Conservation (phyloP, 2,329 filamentous ascomycete species). For the Aspergillus sp. region DNA sequence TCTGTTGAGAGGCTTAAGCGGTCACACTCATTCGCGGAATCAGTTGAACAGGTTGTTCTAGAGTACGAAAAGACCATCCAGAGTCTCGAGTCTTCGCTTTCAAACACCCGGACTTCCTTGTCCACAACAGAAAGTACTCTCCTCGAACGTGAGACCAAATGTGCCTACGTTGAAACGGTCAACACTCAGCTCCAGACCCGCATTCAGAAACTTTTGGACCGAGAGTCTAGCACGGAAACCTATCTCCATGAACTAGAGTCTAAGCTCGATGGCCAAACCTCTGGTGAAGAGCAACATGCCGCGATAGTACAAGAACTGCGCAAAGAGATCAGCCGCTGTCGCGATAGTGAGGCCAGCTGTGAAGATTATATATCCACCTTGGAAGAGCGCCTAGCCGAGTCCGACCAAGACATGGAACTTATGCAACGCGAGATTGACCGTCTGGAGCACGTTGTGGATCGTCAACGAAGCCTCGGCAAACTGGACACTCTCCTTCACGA, state of each 20-base stretch:
- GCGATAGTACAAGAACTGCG: constrained; percentile 82
- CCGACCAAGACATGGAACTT: constrained; percentile 90
- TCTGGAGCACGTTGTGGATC: constrained; percentile 90
- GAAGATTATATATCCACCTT: constrained; percentile 98
- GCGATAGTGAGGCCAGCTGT: constrained; percentile 84
- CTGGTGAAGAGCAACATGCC: constrained; percentile 88
- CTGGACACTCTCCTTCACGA: constrained; percentile 90
- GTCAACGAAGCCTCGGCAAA: constrained; percentile 91
- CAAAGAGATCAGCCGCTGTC: constrained; percentile 82
- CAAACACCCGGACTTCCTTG: constrained; percentile 79
- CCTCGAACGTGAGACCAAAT: constrained; percentile 90
- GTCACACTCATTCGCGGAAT: constrained; percentile 93
- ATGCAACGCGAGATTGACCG: constrained; percentile 97
- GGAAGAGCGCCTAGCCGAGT: constrained; percentile 91
- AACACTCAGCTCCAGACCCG: constrained; percentile 85
- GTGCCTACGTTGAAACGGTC: constrained; percentile 88
- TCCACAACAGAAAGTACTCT: constrained; percentile 82
- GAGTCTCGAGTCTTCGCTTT: constrained; percentile 84
- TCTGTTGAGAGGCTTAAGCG: constrained; percentile 86
- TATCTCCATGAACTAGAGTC: constrained; percentile 90
- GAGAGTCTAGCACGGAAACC: constrained; percentile 85
- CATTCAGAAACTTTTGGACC: constrained; percentile 88
- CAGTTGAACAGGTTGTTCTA: constrained; percentile 91
- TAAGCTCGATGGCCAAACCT: constrained; percentile 85
- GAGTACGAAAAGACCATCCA: constrained; percentile 99